Evolutionary conservation across 2,329 filamentous ascomycete species (phyloP).

Genomic region (Ceratocystis cubensis): DNA sequence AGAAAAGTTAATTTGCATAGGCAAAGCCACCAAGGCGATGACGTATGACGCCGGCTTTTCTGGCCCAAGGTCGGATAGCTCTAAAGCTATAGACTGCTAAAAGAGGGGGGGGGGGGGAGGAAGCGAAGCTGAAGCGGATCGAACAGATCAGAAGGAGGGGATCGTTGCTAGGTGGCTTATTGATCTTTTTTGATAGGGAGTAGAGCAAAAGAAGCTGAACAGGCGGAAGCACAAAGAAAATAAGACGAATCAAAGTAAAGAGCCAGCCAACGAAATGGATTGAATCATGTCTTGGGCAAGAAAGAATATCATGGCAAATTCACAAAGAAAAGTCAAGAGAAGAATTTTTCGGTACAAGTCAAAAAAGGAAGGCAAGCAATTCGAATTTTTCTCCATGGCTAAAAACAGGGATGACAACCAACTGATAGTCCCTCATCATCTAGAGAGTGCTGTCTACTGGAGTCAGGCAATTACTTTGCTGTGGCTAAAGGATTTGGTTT

Average conservation of each 20-base stretch:
- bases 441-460: too few species aligned
- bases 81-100: neutral
- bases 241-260: neutral
- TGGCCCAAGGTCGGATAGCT: neutral
- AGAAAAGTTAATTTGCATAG: neutral
- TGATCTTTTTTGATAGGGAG: neutral
- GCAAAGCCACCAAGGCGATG: conserved; percentile 7
- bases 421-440: too few species aligned
- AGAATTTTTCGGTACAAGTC: too few species aligned
- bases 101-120: neutral
- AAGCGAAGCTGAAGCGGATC: neutral
- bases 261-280: too few species aligned
- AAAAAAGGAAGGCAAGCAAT: too few species aligned
- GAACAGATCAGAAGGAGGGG: neutral
- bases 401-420: too few species aligned
- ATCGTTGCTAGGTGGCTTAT: neutral
- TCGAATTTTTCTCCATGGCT: too few species aligned
- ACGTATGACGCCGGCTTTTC: neutral
- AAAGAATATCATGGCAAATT: too few species aligned
- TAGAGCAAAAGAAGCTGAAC: neutral
- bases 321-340: too few species aligned
- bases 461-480: too few species aligned
- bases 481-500: too few species aligned
- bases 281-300: too few species aligned
- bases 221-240: neutral